phyloP scores from a whole-genome alignment of 2,329 filamentous ascomycete genomes.

The Cladorrhinum sp. region DNA sequence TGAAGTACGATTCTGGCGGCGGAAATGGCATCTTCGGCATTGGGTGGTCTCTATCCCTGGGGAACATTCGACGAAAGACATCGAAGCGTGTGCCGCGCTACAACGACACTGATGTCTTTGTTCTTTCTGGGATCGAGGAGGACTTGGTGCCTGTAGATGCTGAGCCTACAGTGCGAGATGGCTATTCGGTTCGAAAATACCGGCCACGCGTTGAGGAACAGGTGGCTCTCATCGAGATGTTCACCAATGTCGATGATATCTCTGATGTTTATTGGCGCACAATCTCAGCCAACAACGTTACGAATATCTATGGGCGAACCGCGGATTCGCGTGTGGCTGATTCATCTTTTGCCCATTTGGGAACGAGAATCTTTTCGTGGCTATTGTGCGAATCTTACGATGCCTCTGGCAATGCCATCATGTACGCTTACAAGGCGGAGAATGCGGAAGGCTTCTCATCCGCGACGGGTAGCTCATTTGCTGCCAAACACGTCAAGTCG shows the following conservation, averaged over 20 bases:
- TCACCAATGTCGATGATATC: background rate
- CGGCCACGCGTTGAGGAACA: background rate
- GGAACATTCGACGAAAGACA: no score
- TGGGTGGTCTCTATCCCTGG: no score
- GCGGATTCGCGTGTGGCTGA: background rate
- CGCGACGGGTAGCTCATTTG: background rate
- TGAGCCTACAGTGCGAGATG: no score
- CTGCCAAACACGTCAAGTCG: slow-evolving; percentile 21
- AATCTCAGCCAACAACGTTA: background rate
- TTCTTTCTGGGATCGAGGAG: no score
- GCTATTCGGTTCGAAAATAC: no score
- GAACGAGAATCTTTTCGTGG: slow-evolving; percentile 1
- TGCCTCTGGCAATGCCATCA: slow-evolving; percentile 4
- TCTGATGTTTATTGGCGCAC: slow-evolving; percentile 4
- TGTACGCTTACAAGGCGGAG: slow-evolving; percentile 10
- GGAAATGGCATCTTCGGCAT: no score
- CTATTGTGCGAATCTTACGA: slow-evolving; percentile 3
- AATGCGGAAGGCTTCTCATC: background rate
- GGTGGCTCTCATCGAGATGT: background rate
- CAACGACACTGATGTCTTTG: no score
- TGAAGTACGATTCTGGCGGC: no score
- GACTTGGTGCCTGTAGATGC: no score
- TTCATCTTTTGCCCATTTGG: no score
- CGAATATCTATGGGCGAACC: background rate
- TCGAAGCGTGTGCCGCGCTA: no score